Evolutionary conservation across 164 flowering plant genomes (phyloP).

Genomic region (Tetrastigma voinierianum): DNA sequence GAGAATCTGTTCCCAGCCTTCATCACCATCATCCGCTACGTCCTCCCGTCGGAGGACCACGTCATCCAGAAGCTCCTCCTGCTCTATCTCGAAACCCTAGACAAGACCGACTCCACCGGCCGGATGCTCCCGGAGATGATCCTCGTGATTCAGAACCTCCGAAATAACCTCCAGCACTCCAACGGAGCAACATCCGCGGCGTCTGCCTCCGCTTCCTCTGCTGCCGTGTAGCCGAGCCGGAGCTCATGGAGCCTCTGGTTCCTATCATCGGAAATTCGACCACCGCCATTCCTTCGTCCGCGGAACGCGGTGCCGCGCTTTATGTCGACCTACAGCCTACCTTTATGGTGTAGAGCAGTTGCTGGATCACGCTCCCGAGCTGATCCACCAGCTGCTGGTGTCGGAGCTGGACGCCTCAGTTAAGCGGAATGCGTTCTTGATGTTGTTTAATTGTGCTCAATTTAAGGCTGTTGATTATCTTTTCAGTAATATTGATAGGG

Average conservation of each 20-base stretch:
- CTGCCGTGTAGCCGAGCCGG: constrained; percentile 73
- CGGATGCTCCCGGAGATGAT: constrained; percentile 88
- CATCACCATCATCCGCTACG: constrained; percentile 66
- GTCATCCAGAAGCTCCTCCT: constrained; percentile 82
- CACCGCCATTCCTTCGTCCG: constrained; percentile 79
- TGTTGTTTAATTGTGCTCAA: constrained; percentile 77
- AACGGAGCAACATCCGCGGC: constrained; percentile 95
- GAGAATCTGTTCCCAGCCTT: constrained; percentile 74
- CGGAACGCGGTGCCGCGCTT: constrained; percentile 87
- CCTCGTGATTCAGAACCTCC: constrained; percentile 81
- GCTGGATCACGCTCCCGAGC: constrained; percentile 79
- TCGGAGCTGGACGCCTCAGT: constrained; percentile 83
- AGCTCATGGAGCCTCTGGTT: constrained; percentile 84
- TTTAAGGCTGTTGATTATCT: constrained; percentile 66
- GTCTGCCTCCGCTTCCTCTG: constrained; percentile 85
- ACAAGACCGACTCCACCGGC: constrained; percentile 75
- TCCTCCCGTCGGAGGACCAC: constrained; percentile 84
- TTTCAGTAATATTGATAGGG: constrained; percentile 51
- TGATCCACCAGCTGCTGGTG: constrained; percentile 60
- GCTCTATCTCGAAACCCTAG: constrained; percentile 80
- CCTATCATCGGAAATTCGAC: constrained; percentile 76
- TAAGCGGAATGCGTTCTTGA: constrained; percentile 83
- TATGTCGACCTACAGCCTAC: constrained; percentile 78
- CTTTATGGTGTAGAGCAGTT: constrained; percentile 90
- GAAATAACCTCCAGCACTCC: constrained; percentile 86